Percentiles rank a stretch among this genome's conserved stretches.
phyloP scores from a whole-genome alignment of 2,329 filamentous ascomycete genomes.

The Beauveria caledonica region DNA sequence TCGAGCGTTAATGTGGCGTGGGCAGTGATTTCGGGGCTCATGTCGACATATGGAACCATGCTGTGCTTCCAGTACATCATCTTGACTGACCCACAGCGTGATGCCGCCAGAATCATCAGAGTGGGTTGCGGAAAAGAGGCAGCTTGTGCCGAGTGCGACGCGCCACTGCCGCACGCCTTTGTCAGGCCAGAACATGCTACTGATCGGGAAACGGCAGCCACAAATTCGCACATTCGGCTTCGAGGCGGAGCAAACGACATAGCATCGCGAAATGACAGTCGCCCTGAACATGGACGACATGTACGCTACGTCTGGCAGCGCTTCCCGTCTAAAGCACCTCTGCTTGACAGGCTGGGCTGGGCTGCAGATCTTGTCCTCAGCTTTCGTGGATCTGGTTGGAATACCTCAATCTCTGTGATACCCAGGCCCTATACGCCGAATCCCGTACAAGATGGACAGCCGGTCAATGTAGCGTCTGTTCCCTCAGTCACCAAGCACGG shows the following conservation, averaged over 20 bases:
- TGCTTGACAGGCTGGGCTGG: conserved; percentile 46
- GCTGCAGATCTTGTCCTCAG: conserved; percentile 44
- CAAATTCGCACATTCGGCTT: not conserved
- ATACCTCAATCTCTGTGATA: conserved; percentile 42
- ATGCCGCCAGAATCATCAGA: conserved; percentile 42
- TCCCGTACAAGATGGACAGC: conserved; percentile 24
- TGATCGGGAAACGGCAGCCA: not conserved
- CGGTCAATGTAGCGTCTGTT: conserved; percentile 33
- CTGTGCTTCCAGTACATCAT: conserved; percentile 42
- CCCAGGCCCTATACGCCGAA: conserved; percentile 37
- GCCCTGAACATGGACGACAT: conserved; percentile 16
- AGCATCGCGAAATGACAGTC: not conserved
- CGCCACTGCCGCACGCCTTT: not conserved
- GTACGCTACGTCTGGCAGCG: conserved; percentile 52
- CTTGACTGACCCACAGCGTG: conserved; percentile 47
- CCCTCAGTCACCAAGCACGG: conserved; percentile 37
- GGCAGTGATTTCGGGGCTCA: conserved; percentile 43
- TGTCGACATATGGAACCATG: conserved; percentile 42
- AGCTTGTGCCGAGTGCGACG: not conserved
- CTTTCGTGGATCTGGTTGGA: conserved; percentile 52
- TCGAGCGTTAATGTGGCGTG: conserved; percentile 44
- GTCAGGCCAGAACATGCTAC: not conserved
- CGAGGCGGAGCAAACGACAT: not conserved
- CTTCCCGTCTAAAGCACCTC: conserved; percentile 43
- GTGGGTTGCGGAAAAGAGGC: not conserved